Conservation (phyloP, 176 grass and related monocot genomes). For the Bromus sterilis region DNA sequence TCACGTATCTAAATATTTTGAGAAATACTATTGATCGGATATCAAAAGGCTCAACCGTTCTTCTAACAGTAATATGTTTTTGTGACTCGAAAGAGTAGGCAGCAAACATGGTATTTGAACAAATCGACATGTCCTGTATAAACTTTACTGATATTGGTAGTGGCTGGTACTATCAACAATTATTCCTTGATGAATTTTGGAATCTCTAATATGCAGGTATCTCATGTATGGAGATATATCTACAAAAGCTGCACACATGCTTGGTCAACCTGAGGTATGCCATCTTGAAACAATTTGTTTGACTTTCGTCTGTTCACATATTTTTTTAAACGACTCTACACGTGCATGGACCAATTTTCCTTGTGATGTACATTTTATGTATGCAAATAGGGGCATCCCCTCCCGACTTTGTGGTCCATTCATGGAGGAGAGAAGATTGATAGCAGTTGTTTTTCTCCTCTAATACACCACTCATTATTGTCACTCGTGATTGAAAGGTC, state of each 20-base stretch:
- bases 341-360: not conserved
- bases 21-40: not conserved
- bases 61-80: not conserved
- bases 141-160: not conserved
- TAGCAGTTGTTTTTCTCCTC: not conserved
- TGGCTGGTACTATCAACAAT: not conserved
- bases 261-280: constrained; percentile 71
- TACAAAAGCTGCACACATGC: constrained; percentile 71
- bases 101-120: not conserved
- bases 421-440: not conserved
- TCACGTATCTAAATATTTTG: not conserved
- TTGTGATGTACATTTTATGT: not conserved
- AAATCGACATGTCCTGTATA: not conserved
- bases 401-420: not conserved
- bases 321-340: not conserved
- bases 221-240: constrained; percentile 93
- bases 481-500: constrained; percentile 36
- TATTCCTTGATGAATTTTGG: not conserved
- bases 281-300: constrained; percentile 13
- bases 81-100: not conserved
- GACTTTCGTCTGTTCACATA: not conserved
- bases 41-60: not conserved
- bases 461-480: not conserved
- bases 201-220: constrained; percentile 48
- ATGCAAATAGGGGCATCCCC: not conserved